Conservation (phyloP, 345 rosid genomes). For the Populus nigra region DNA sequence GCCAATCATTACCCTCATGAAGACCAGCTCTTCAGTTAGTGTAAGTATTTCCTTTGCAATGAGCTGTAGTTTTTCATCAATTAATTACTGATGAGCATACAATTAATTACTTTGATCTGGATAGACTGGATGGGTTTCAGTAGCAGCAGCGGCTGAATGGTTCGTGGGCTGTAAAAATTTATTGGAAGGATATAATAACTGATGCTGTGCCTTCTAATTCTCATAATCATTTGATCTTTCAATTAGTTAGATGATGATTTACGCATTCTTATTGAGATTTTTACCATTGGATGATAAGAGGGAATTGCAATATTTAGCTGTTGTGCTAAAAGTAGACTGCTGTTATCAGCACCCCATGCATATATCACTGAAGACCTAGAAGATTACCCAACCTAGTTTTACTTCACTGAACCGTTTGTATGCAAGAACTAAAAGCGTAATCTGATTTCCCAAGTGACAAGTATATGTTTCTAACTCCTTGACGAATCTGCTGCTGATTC, state of each 20-base stretch:
- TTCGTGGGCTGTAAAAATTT: not conserved
- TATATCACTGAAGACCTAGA: not conserved
- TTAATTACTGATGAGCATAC: not conserved
- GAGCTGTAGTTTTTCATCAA: not conserved
- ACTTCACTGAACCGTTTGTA: not conserved
- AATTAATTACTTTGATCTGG: not conserved
- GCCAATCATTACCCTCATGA: conserved; percentile 57
- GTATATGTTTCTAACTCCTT: not conserved
- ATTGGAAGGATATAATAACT: not conserved
- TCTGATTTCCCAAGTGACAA: not conserved
- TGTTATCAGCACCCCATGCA: not conserved
- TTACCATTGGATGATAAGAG: not conserved
- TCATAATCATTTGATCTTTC: not conserved
- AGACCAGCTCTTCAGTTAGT: conserved; percentile 82
- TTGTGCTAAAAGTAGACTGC: not conserved
- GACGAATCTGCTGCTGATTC: not conserved
- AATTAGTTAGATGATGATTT: too few relatives aligned
- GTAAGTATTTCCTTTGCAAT: conserved; percentile 35
- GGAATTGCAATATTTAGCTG: not conserved
- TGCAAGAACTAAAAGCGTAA: not conserved
- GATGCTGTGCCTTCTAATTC: not conserved
- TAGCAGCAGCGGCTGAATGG: not conserved
- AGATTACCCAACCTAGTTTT: not conserved
- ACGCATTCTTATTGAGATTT: not conserved
- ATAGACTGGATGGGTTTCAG: not conserved